Percentiles rank a stretch among this genome's conserved stretches.
Evolutionary conservation across 371 early-diverging fungal species (phyloP).

Genomic region (Syncephalastrum monosporum): DNA sequence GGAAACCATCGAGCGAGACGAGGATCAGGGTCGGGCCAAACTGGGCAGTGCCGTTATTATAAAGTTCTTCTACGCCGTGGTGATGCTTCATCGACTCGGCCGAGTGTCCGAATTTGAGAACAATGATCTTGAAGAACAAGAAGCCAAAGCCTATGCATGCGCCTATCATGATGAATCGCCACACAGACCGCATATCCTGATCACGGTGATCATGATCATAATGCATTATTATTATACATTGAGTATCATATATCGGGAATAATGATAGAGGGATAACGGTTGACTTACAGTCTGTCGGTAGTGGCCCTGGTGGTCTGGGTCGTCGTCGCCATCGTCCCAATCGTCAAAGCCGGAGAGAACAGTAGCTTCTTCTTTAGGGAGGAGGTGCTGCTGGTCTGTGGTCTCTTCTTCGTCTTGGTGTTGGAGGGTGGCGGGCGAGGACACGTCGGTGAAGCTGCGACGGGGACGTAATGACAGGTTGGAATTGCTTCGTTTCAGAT

Average conservation of each 20-base stretch:
- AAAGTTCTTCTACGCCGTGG: constrained; percentile 22
- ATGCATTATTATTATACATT: no score
- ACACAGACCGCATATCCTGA: constrained; percentile 2
- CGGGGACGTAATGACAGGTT: constrained; percentile 12
- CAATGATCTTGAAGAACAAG: constrained; percentile 23
- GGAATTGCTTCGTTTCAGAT: constrained; percentile 2
- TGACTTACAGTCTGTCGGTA: no score
- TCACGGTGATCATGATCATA: neutral
- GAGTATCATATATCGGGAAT: no score
- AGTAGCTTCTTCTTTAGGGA: neutral
- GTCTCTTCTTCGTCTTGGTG: constrained; percentile 8
- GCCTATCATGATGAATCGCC: constrained; percentile 19
- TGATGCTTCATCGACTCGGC: neutral
- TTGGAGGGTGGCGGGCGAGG: neutral
- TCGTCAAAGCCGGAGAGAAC: constrained; percentile 3
- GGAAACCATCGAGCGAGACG: constrained; percentile 90
- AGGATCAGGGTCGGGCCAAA: constrained; percentile 82
- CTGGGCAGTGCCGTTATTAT: constrained; percentile 65
- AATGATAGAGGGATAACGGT: no score
- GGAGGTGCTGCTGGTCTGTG: neutral
- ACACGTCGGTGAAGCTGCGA: constrained; percentile 7
- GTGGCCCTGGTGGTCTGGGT: constrained; percentile 1
- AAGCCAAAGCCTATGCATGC: constrained; percentile 24
- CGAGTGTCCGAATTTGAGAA: constrained; percentile 17
- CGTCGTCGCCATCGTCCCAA: constrained; percentile 6